Percentiles rank a stretch among this genome's conserved stretches.
phyloP scores from a whole-genome alignment of 805 yeast genomes.

The Metahyphopichia silvanorum region DNA sequence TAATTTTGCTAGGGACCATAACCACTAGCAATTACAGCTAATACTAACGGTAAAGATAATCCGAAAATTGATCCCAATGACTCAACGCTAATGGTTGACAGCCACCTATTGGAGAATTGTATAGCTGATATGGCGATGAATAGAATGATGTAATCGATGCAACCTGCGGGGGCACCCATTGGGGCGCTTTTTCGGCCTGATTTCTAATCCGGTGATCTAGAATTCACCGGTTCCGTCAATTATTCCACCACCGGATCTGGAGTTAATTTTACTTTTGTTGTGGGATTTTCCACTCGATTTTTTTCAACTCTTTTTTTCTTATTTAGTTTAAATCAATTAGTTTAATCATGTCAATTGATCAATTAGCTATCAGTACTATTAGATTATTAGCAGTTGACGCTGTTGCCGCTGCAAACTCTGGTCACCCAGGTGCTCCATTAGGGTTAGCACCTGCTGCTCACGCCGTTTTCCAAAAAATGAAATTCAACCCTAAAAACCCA shows the following conservation, averaged over 20 bases:
- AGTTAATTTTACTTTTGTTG: not conserved
- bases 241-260: not conserved
- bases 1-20: too few relatives aligned
- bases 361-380: conserved; percentile 78
- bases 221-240: too few relatives aligned
- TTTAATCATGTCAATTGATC: conserved; percentile 47
- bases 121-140: too few relatives aligned
- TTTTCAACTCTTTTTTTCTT: conserved; percentile 2
- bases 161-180: too few relatives aligned
- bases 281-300: not conserved
- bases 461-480: conserved; percentile 75
- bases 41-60: too few relatives aligned
- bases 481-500: conserved; percentile 87
- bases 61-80: too few relatives aligned
- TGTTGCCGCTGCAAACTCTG: conserved; percentile 85
- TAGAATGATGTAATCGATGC: too few relatives aligned
- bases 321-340: conserved; percentile 2
- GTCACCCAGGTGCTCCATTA: conserved; percentile 99
- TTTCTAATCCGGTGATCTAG: too few relatives aligned
- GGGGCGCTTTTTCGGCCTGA: too few relatives aligned
- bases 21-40: too few relatives aligned
- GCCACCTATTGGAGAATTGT: too few relatives aligned
- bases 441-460: conserved; percentile 97
- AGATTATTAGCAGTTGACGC: conserved; percentile 87
- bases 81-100: too few relatives aligned